Base-by-base conservation (phyloP, 2,329 filamentous ascomycete species). In the Raffaelea ambrosiae region DNA sequence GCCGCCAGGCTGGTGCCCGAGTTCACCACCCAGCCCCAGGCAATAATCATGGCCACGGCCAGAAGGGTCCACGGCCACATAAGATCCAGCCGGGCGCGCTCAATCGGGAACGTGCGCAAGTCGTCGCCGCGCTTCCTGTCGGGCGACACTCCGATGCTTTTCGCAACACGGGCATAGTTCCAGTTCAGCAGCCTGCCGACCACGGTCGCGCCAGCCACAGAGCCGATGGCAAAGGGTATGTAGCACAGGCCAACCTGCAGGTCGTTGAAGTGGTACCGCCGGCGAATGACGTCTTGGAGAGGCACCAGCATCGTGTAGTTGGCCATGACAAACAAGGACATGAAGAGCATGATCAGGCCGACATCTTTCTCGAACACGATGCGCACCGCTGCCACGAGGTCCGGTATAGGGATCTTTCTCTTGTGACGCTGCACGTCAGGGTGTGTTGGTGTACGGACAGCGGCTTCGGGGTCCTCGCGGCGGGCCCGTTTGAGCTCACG, bases 121-220 rank as follows among this genome's bases (percentile, higher is more conserved):
- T 67, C 60, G 36, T 62, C 58, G 48, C 61, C 61, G 40, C 71
- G 68, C 50, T 69, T 73, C 50, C 66, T 67, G 40, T 68, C 69
- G 38, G 79, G 64, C 1, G 65, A 55, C 23, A 81, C 63, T 18
- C 73, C 72, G 1, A 76, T 60, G 5, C 63, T 64, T 7, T 59
- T 59, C 2, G 78, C 77, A 38, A 76, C 66, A 10, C 77, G 71
- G 0, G 68, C 65, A 56, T 79, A 86, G 58, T 82, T 80, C 66
- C 71, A 74, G 60, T 86, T 79, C 7, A 84, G 66, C 4, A 82
- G 54, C 39, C 68, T 67, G 13, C 81, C 77, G 1, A 63, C 60
- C 1, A 61, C 52, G 16, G 64, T 43, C 2, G 63, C 58, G 4
- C 66, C 63, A 2, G 65, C n/a, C 16, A 66, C 58, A 23, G 63